A percentile compares a stretch with the other conserved stretches of the same genome.
These are phyloP conservation scores for Nannizziopsis arthrosporioides DNA, from an alignment of 2,329 filamentous ascomycete genomes.

Conservation along the genomic window DNA sequence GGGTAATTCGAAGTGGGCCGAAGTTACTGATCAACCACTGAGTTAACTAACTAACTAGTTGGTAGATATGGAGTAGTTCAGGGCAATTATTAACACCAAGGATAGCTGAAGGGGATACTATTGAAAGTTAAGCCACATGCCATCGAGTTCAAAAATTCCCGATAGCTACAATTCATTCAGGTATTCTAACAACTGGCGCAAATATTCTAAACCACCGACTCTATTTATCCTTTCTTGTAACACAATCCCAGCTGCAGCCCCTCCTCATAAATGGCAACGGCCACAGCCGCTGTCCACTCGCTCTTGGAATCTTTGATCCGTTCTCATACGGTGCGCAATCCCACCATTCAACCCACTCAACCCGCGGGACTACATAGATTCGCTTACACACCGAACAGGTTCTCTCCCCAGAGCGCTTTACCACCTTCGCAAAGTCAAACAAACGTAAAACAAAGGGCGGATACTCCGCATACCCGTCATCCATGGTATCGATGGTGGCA, in stretches of 20 bases:
- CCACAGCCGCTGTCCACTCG: conserved; percentile 23
- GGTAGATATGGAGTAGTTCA: too few species aligned
- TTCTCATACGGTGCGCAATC: conserved; percentile 32
- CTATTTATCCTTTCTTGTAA: neutral
- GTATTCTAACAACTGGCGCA: neutral
- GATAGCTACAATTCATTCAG: too few species aligned
- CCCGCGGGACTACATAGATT: conserved; percentile 32
- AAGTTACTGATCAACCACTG: too few species aligned
- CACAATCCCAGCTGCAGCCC: conserved; percentile 33
- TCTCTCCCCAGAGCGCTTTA: conserved; percentile 29
- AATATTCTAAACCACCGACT: neutral
- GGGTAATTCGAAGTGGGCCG: too few species aligned
- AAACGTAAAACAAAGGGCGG: conserved; percentile 27
- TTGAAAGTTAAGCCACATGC: too few species aligned
- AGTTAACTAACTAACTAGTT: too few species aligned
- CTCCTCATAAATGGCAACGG: conserved; percentile 32
- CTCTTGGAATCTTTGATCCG: conserved; percentile 25
- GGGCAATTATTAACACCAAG: too few species aligned
- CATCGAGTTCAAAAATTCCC: too few species aligned
- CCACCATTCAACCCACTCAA: conserved; percentile 38
- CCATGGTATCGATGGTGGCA: neutral
- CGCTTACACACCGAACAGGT: conserved; percentile 32
- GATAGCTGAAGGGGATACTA: too few species aligned
- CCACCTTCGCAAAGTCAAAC: conserved; percentile 25
- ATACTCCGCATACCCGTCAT: conserved; percentile 21